A percentile compares a stretch with the other conserved stretches of the same genome.
Evolutionary conservation across 179 eudicot genomes (phyloP).

Genomic region (Dionaea muscipula): DNA sequence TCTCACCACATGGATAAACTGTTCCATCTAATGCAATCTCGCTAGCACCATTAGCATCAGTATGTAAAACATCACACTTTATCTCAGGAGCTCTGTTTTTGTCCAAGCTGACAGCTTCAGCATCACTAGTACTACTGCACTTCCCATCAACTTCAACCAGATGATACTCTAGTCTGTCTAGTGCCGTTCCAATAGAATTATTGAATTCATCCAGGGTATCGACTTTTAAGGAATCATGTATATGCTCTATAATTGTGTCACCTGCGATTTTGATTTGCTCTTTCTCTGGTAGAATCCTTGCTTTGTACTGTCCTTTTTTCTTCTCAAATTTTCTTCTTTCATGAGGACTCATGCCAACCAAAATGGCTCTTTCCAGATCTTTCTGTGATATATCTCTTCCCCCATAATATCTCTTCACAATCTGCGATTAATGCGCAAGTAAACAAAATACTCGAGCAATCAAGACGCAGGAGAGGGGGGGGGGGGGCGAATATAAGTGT

Average conservation of each 20-base stretch:
- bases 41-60: slow-evolving; percentile 15
- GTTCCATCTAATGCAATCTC: slow-evolving; percentile 15
- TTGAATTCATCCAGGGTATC: slow-evolving; percentile 8
- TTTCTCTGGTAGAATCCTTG: slow-evolving; percentile 10
- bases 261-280: slow-evolving; percentile 13
- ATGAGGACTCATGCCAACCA: slow-evolving; percentile 81
- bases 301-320: slow-evolving; percentile 35
- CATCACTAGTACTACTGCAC: slow-evolving; percentile 11
- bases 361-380: slow-evolving; percentile 69
- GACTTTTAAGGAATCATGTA: slow-evolving; percentile 13
- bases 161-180: slow-evolving; percentile 18
- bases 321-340: slow-evolving; percentile 61
- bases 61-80: slow-evolving; percentile 16
- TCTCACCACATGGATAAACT: slow-evolving; percentile 6
- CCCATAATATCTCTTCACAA: slow-evolving; percentile 71
- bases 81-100: slow-evolving; percentile 14
- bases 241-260: slow-evolving; percentile 6
- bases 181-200: slow-evolving; percentile 17
- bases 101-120: slow-evolving; percentile 9
- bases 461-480: not conserved
- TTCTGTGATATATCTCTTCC: slow-evolving; percentile 64
- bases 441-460: no score
- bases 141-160: slow-evolving; percentile 12
- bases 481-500: no score
- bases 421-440: slow-evolving; percentile 28